Evolutionary conservation across 345 rosid species (phyloP).

Genomic region (Brassica napus): Da-Ae NC_063447.1:27122501-27123000

Average conservation of each 20-base stretch:
- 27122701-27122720: constrained; percentile 85
- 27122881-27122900: constrained; percentile 77
- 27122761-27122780: constrained; percentile 92
- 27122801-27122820: constrained; percentile 60
- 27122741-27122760: constrained; percentile 62
- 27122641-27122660: neutral
- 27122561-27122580: constrained; percentile 92
- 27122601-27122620: neutral
- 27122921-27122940: neutral
- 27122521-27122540: constrained; percentile 76
- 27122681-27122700: constrained; percentile 79
- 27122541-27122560: constrained; percentile 86
- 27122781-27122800: constrained; percentile 69
- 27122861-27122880: constrained; percentile 72
- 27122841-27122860: constrained; percentile 65
- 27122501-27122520: constrained; percentile 88
- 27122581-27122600: constrained; percentile 64
- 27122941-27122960: neutral
- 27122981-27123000: neutral
- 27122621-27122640: neutral
- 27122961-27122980: neutral
- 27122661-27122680: constrained; percentile 61
- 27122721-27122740: constrained; percentile 79
- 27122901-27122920: neutral
- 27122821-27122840: constrained; percentile 69